Evolutionary conservation across 257 asterid genomes (phyloP).

Genomic region (Solanum rostratum): DNA sequence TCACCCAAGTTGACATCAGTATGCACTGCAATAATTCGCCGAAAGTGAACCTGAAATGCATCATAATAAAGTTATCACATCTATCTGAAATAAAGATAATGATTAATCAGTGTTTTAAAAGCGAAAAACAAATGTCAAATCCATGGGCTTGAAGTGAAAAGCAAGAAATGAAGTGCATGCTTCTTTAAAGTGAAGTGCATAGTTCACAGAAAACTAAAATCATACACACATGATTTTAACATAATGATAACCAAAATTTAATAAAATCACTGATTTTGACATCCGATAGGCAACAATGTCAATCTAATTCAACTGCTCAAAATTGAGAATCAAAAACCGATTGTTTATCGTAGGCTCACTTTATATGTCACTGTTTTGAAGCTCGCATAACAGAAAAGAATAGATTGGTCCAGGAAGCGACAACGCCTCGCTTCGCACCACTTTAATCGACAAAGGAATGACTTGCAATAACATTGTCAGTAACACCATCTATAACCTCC

Average conservation of each 20-base stretch:
- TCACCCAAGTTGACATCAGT: slow-evolving; percentile 96
- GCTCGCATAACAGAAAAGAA: not conserved
- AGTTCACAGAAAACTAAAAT: not conserved
- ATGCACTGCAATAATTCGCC: slow-evolving; percentile 92
- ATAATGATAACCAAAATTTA: not conserved
- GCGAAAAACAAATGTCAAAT: not conserved
- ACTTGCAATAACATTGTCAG: not conserved
- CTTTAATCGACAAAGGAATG: not conserved
- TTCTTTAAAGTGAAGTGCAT: not conserved
- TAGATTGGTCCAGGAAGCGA: not conserved
- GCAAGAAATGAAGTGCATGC: not conserved
- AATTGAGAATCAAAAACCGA: not conserved
- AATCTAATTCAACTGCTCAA: not conserved
- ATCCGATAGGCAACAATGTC: not conserved
- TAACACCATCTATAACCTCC: not conserved
- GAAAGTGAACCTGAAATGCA: slow-evolving; percentile 70
- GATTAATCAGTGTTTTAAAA: not conserved
- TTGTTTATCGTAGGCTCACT: not conserved
- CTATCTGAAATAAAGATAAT: not conserved
- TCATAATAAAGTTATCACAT: not conserved
- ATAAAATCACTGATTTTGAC: not conserved
- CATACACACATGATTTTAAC: not conserved
- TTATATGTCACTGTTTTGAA: not conserved
- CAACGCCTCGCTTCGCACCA: not conserved
- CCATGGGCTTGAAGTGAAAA: not conserved